phyloP scores from a whole-genome alignment of 805 yeast species.

The Kodamaea leandrae region DNA sequence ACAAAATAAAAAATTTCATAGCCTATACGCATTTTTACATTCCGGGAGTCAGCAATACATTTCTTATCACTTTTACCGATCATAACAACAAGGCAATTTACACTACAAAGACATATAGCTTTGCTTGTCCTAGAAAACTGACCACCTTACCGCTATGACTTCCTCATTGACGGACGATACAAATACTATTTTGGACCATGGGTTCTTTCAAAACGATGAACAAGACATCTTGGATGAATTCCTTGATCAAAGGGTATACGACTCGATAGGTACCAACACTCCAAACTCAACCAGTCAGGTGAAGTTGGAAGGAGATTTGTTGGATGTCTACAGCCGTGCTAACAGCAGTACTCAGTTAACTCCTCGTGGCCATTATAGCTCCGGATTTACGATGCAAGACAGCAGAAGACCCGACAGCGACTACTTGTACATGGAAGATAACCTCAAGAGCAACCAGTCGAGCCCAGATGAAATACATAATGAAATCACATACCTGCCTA shows the following conservation, averaged over 20 bases:
- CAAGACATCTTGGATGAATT: constrained; percentile 58
- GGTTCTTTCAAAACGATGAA: constrained; percentile 27
- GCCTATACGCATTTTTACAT: neutral
- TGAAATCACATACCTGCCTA: neutral
- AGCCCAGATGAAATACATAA: neutral
- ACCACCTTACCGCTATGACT: constrained; percentile 13
- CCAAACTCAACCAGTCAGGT: constrained; percentile 15
- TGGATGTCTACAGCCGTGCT: constrained; percentile 12
- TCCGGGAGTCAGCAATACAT: neutral
- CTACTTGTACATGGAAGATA: constrained; percentile 22
- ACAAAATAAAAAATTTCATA: neutral
- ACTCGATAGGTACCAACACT: constrained; percentile 23
- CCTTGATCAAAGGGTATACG: constrained; percentile 51
- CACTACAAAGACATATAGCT: neutral
- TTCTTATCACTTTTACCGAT: neutral
- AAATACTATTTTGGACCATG: constrained; percentile 21
- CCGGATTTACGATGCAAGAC: neutral
- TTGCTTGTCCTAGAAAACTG: neutral
- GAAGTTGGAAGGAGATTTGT: constrained; percentile 16
- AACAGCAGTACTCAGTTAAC: neutral
- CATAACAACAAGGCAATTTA: neutral
- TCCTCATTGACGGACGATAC: constrained; percentile 23
- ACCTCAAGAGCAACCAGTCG: neutral
- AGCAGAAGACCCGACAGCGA: constrained; percentile 13
- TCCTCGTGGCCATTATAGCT: neutral